These are phyloP conservation scores for Aspergillus affinis DNA, from an alignment of 495 filamentous ascomycete species.

Conservation along the genomic window DNA sequence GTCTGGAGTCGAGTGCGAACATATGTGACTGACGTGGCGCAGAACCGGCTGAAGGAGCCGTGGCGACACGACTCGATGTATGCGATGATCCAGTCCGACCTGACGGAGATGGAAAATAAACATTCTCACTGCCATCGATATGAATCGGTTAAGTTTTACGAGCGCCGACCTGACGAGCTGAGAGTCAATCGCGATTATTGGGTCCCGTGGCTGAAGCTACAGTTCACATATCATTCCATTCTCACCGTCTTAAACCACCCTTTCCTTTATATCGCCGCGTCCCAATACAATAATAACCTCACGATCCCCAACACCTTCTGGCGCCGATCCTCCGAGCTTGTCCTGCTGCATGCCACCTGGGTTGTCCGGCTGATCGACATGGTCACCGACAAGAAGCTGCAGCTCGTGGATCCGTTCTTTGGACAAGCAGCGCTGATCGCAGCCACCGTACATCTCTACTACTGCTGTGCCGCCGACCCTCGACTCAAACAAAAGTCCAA, in stretches of 20 bases:
- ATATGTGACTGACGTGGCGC: constrained; percentile 42
- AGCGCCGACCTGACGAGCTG: constrained; percentile 39
- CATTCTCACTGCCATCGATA: constrained; percentile 47
- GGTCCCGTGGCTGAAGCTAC: constrained; percentile 46
- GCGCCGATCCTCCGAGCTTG: constrained; percentile 45
- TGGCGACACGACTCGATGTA: constrained; percentile 50
- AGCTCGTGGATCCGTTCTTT: constrained; percentile 46
- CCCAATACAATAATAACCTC: constrained; percentile 46
- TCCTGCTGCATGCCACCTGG: constrained; percentile 47
- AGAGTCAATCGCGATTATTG: constrained; percentile 38
- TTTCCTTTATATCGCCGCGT: constrained; percentile 48
- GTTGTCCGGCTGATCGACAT: constrained; percentile 51
- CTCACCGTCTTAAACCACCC: constrained; percentile 47
- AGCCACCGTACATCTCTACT: constrained; percentile 47
- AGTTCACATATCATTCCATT: constrained; percentile 49
- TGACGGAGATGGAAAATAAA: constrained; percentile 46
- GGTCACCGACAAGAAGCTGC: constrained; percentile 45
- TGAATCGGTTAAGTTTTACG: constrained; percentile 47
- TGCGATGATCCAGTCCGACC: constrained; percentile 41
- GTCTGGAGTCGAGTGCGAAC: constrained; percentile 44
- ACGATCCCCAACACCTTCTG: constrained; percentile 49
- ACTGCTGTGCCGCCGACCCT: constrained; percentile 44
- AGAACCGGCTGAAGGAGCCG: constrained; percentile 42
- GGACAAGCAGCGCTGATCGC: constrained; percentile 45
- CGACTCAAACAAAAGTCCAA: constrained; percentile 47